Evolutionary conservation across 345 rosid genomes (phyloP).

Genomic region (Balakata baccata): DNA sequence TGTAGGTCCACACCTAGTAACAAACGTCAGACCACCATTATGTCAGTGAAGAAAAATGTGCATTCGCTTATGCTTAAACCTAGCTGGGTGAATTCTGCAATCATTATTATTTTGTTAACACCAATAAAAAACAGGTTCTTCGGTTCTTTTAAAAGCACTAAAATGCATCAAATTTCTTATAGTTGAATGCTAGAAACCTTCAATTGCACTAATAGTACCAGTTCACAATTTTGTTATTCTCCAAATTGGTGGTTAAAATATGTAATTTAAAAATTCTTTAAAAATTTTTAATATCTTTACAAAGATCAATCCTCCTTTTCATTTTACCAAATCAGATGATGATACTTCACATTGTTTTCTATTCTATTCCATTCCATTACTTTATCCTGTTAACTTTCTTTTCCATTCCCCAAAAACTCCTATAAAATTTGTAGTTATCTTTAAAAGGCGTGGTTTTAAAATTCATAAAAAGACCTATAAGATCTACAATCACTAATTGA

Average conservation of each 20-base stretch:
- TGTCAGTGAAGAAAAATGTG: neutral
- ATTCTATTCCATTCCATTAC: neutral
- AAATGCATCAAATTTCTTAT: neutral
- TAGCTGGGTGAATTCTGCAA: neutral
- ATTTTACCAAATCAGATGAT: neutral
- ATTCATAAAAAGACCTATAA: neutral
- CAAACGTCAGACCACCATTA: neutral
- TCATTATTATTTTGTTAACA: neutral
- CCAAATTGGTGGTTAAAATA: neutral
- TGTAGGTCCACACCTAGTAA: neutral
- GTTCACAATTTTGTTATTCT: neutral
- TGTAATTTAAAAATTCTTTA: neutral
- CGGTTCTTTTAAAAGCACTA: neutral
- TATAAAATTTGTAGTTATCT: neutral
- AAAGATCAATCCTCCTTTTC: too few species aligned
- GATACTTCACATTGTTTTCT: neutral
- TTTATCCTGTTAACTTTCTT: neutral
- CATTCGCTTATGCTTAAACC: neutral
- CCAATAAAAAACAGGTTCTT: neutral
- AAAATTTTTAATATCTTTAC: neutral
- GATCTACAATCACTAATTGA: too few species aligned
- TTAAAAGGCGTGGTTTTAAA: neutral
- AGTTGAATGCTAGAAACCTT: neutral
- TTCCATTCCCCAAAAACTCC: neutral
- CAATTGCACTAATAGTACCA: neutral